Evolutionary conservation across 2,329 filamentous ascomycete genomes (phyloP).

Genomic region (Penicillium brevicompactum): DNA sequence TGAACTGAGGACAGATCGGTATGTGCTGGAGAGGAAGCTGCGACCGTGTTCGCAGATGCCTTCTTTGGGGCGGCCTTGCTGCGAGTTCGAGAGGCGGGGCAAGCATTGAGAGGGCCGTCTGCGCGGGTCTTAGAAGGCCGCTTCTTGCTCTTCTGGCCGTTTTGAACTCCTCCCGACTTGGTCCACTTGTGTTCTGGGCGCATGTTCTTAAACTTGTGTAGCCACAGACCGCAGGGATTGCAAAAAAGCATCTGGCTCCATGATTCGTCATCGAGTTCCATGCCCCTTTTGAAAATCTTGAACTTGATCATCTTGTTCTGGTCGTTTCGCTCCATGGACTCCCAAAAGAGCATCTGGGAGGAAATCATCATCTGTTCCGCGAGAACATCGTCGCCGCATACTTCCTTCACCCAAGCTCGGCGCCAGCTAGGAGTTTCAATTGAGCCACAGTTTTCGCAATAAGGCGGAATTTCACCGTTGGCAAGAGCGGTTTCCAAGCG

Average conservation of each 20-base stretch:
- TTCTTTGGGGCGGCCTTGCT: slow-evolving; percentile 31
- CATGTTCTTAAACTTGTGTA: slow-evolving; percentile 83
- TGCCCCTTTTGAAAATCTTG: slow-evolving; percentile 72
- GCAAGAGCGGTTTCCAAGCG: slow-evolving; percentile 62
- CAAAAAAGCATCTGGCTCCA: slow-evolving; percentile 79
- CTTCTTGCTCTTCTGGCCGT: slow-evolving; percentile 44
- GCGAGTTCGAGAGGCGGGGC: slow-evolving; percentile 35
- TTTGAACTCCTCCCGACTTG: slow-evolving; percentile 44
- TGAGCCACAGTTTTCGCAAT: slow-evolving; percentile 88
- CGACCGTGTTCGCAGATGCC: slow-evolving; percentile 2
- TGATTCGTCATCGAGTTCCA: slow-evolving; percentile 66
- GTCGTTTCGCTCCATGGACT: slow-evolving; percentile 64
- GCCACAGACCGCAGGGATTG: slow-evolving; percentile 96
- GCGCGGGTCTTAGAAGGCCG: slow-evolving; percentile 36
- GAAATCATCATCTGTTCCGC: slow-evolving; percentile 73
- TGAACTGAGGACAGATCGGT: slow-evolving; percentile 42
- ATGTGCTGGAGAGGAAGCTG: slow-evolving; percentile 42
- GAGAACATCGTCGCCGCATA: slow-evolving; percentile 68
- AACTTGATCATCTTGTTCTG: slow-evolving; percentile 67
- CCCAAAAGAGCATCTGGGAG: slow-evolving; percentile 73
- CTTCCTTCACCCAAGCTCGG: slow-evolving; percentile 81
- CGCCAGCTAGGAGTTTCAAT: slow-evolving; percentile 97
- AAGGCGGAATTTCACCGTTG: slow-evolving; percentile 83
- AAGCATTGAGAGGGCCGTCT: slow-evolving; percentile 38
- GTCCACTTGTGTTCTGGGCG: slow-evolving; percentile 84